Base-by-base conservation (phyloP, 1,139 yeast genomes). In the Saccharomyces pastorianus region DNA sequence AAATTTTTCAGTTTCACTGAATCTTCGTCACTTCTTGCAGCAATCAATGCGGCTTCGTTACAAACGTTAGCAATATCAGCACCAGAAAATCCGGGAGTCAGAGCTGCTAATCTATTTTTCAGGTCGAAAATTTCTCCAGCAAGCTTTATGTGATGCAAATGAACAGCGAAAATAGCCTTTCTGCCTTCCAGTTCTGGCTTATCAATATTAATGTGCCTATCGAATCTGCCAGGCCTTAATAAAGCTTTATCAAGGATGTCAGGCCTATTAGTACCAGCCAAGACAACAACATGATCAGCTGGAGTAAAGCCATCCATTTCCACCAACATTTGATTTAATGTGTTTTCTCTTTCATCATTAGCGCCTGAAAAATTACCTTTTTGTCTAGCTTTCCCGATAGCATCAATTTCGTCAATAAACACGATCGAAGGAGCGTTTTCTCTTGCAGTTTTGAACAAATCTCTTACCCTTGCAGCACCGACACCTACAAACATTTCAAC, bases 401-500 rank as follows among this genome's bases (percentile, higher is more conserved):
- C 95, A 74, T 86, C 95, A 62, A 86, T 86, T 72, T 86, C 95
- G 74, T 86, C 95, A 48, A 86, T 86, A 63, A 86, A 86, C 38
- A 86, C 79, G 61, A 86, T 86, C 6, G 90, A 80, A 17, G 95
- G 95, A 0, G 93, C 90, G 76, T 83, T 83, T 62, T 85, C 85
- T 60, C 93, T 75, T 1, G 95, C 95, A 23, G 87, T 82, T 63
- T 84, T 83, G 74, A 86, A 85, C 60, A 86, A 75, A 66, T 86
- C 95, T 71, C 95, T 84, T 47, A 85, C 93, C 71, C 93, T 76
- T 8, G 87, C 82, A 6, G 91, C 91, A 72, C 91, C 91, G 34
- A 85, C 88, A 74, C 91, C 91, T 23, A 85, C 91, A 74, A 83
- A 85, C 90, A 85, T 85, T 67, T 85, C 90, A 23, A 84, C 88